phyloP scores from a whole-genome alignment of 2,329 filamentous ascomycete species.

The Cladosporium sp. region DNA sequence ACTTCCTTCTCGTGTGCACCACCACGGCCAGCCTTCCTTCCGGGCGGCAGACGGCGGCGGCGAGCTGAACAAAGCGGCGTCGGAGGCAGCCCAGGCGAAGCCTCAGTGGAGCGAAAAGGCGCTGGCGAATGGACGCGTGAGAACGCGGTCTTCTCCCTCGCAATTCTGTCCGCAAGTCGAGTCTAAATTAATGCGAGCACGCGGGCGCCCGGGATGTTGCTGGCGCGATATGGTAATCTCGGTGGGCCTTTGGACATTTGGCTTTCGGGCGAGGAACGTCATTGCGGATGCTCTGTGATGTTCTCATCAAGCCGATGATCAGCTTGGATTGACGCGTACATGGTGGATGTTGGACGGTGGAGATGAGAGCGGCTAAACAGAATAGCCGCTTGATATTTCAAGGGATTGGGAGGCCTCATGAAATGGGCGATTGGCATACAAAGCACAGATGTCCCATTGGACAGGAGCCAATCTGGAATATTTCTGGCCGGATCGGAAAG shows the following conservation, averaged over 20 bases:
- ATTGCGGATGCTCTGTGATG: conserved; percentile 2
- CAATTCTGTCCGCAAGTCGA: too few relatives aligned
- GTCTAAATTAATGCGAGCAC: conserved; percentile 7
- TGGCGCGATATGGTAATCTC: conserved; percentile 9
- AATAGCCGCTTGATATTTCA: too few relatives aligned
- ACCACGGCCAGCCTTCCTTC: background rate
- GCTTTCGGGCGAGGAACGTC: conserved; percentile 2
- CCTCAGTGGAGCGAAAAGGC: background rate
- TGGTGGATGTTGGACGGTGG: too few relatives aligned
- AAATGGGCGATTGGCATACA: too few relatives aligned
- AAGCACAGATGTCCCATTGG: too few relatives aligned
- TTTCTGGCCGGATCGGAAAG: conserved; percentile 5
- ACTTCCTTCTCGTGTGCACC: background rate
- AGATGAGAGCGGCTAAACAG: too few relatives aligned
- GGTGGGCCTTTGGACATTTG: conserved; percentile 11
- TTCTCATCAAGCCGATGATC: too few relatives aligned
- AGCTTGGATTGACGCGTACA: too few relatives aligned
- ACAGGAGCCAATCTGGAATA: background rate
- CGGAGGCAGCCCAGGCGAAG: too few relatives aligned
- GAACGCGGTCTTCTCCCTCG: background rate
- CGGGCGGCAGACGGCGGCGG: conserved; percentile 8
- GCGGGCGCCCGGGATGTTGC: conserved; percentile 7
- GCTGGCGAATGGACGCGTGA: conserved; percentile 11
- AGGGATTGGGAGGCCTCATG: too few relatives aligned
- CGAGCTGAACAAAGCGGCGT: too few relatives aligned